A percentile compares a stretch with the other conserved stretches of the same genome.
Evolutionary conservation across 1,139 yeast species (phyloP).

Genomic region (Zhuliangozyma blackwelliae): DNA sequence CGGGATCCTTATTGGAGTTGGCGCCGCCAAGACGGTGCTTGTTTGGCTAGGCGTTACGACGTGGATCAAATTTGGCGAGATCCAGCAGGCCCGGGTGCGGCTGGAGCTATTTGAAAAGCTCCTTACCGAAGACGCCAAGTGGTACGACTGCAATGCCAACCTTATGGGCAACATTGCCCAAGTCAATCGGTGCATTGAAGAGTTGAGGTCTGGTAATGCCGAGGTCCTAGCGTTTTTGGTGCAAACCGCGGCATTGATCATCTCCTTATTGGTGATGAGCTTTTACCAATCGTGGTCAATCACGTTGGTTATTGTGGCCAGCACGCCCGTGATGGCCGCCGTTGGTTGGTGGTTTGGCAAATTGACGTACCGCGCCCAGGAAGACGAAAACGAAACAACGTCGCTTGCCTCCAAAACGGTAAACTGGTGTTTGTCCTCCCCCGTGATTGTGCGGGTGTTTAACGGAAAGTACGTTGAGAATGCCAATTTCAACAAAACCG

Average conservation of each 20-base stretch:
- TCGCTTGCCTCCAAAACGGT: slow-evolving; percentile 56
- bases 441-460: slow-evolving; percentile 57
- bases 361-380: slow-evolving; percentile 46
- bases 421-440: slow-evolving; percentile 66
- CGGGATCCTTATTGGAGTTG: slow-evolving; percentile 54
- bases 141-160: slow-evolving; percentile 58
- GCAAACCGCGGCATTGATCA: slow-evolving; percentile 48
- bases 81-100: slow-evolving; percentile 60
- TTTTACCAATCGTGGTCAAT: slow-evolving; percentile 80
- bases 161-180: slow-evolving; percentile 64
- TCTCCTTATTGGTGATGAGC: slow-evolving; percentile 62
- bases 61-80: slow-evolving; percentile 75
- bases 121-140: slow-evolving; percentile 26
- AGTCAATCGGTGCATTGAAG: slow-evolving; percentile 74
- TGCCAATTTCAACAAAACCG: slow-evolving; percentile 34
- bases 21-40: slow-evolving; percentile 47
- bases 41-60: slow-evolving; percentile 53
- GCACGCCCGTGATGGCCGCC: slow-evolving; percentile 61
- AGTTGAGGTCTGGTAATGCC: slow-evolving; percentile 64
- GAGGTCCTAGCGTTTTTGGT: slow-evolving; percentile 59
- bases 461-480: slow-evolving; percentile 55
- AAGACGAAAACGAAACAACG: slow-evolving; percentile 53
- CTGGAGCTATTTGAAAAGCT: slow-evolving; percentile 28
- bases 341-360: slow-evolving; percentile 50
- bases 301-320: slow-evolving; percentile 67